Conservation (phyloP, 257 asterid species). For the Gentiana macrophylla region DNA sequence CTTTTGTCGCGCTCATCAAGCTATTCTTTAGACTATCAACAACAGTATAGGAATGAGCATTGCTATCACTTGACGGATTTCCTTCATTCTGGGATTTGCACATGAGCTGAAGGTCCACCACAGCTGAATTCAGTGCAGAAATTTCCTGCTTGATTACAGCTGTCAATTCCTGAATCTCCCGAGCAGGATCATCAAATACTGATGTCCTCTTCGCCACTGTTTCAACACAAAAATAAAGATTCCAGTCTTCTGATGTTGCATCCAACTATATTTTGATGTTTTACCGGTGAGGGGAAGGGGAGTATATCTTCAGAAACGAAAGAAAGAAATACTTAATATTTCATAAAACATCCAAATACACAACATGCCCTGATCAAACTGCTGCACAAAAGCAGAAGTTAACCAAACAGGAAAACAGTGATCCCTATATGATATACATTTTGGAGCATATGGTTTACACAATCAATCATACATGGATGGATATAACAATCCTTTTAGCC, state of each 20-base stretch:
- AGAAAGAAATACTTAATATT: not conserved
- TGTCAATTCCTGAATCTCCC: conserved; percentile 73
- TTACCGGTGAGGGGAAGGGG: too few species aligned
- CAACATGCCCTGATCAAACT: too few species aligned
- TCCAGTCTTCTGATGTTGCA: too few species aligned
- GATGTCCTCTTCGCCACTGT: conserved; percentile 73
- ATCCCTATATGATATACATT: too few species aligned
- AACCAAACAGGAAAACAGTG: too few species aligned
- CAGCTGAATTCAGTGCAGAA: conserved; percentile 48
- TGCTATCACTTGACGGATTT: conserved; percentile 55
- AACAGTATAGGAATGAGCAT: conserved; percentile 68
- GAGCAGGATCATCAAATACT: conserved; percentile 75
- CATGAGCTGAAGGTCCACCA: conserved; percentile 61
- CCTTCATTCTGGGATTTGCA: conserved; percentile 51
- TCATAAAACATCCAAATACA: too few species aligned
- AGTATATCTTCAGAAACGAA: not conserved
- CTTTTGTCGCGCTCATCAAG: conserved; percentile 68
- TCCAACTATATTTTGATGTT: too few species aligned
- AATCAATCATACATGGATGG: too few species aligned
- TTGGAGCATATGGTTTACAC: too few species aligned
- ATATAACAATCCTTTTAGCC: too few species aligned
- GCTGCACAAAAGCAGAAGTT: too few species aligned
- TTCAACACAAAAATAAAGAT: conserved; percentile 2
- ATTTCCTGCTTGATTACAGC: conserved; percentile 60
- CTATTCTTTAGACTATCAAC: conserved; percentile 77